Conservation (phyloP, 2,329 filamentous ascomycete species). For the Alternaria sp. region DNA sequence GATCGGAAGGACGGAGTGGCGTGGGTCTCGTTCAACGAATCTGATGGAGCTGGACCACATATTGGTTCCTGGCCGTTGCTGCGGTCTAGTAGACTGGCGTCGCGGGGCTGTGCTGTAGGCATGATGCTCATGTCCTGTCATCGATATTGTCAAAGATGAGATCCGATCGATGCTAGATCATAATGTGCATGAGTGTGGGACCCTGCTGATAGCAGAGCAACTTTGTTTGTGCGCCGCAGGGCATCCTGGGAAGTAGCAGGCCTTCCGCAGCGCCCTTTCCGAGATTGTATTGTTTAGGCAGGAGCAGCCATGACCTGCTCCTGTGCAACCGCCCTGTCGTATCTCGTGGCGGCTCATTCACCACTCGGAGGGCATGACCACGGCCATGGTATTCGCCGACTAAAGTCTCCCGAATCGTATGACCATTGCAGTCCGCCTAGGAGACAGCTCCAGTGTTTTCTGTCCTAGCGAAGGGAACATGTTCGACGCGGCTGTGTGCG, state of each 20-base stretch:
- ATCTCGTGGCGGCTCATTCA: neutral
- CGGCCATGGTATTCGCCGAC: neutral
- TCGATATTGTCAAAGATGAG: slow-evolving; percentile 16
- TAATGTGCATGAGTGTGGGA: slow-evolving; percentile 5
- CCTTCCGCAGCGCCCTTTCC: neutral
- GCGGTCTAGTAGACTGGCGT: slow-evolving; percentile 13
- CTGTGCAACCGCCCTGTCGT: neutral
- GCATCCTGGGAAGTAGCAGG: neutral
- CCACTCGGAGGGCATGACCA: neutral
- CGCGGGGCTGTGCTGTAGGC: neutral
- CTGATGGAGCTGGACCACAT: slow-evolving; percentile 13
- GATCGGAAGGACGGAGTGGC: slow-evolving; percentile 6
- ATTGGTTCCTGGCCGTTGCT: slow-evolving; percentile 15
- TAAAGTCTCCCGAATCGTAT: neutral
- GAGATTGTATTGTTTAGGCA: neutral
- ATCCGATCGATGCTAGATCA: slow-evolving; percentile 18
- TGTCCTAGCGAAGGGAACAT: slow-evolving; percentile 3
- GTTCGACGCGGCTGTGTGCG: slow-evolving; percentile 2
- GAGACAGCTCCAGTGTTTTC: neutral
- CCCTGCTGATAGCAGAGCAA: neutral
- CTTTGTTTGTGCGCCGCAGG: neutral
- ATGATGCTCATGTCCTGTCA: slow-evolving; percentile 13
- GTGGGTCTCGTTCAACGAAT: slow-evolving; percentile 5
- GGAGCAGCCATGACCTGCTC: neutral
- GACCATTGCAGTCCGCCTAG: neutral